Conservation (phyloP, 2,329 filamentous ascomycete genomes). For the Trichoderma simmonsii region DNA sequence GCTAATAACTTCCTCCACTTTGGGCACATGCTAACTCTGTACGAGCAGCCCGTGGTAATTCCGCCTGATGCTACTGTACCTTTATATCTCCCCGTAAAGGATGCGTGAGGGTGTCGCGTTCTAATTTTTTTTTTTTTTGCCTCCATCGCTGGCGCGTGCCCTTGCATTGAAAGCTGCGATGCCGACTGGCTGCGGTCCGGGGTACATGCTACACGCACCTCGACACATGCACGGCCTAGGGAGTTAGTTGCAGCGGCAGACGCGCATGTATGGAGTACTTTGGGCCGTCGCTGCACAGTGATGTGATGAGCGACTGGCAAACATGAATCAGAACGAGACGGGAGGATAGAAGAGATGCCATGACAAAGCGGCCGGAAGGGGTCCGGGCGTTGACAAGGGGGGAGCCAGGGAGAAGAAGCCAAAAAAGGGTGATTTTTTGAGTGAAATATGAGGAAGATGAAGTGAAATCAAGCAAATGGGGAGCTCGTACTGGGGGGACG, state of each 20-base stretch:
- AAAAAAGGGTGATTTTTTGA: neutral
- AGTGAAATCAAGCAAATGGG: neutral
- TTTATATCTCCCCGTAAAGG: neutral
- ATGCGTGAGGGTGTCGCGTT: neutral
- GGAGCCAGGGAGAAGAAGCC: neutral
- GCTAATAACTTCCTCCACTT: neutral
- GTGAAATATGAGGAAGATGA: neutral
- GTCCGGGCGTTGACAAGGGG: conserved; percentile 6
- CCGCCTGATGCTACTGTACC: neutral
- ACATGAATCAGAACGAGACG: neutral
- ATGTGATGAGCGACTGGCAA: conserved; percentile 4
- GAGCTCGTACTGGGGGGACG: neutral
- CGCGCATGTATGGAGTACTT: conserved; percentile 9
- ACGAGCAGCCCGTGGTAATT: neutral
- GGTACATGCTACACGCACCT: neutral
- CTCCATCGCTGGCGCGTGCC: conserved; percentile 1
- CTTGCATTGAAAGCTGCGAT: neutral
- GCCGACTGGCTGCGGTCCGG: neutral
- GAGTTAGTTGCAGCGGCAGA: conserved; percentile 11
- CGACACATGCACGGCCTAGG: conserved; percentile 2
- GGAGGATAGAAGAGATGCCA: neutral
- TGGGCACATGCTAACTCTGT: neutral
- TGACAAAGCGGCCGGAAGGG: neutral
- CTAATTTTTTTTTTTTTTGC: neutral
- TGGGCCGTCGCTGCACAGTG: neutral